phyloP scores from a whole-genome alignment of 1,284 basidiomycete species.

The Heliocybe sulcata region DNA sequence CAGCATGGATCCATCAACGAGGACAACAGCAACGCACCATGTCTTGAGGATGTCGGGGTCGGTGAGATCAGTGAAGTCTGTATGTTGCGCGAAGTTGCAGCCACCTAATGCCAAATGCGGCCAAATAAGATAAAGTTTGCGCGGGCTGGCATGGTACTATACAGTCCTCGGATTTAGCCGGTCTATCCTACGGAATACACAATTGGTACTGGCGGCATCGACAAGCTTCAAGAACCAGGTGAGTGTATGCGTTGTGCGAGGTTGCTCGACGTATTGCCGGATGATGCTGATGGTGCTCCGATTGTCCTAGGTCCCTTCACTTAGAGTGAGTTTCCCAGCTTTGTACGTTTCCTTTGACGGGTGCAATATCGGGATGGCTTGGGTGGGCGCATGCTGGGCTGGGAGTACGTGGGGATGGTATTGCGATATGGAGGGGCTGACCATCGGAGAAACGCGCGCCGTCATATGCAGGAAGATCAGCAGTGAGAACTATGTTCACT shows the following conservation, averaged over 20 bases:
- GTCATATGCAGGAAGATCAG: background rate
- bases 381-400: background rate
- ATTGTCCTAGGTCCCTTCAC: background rate
- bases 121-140: constrained; percentile 21
- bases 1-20: constrained; percentile 7
- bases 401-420: background rate
- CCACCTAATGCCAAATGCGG: background rate
- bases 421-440: background rate
- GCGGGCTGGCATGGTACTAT: constrained; percentile 23
- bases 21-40: constrained; percentile 40
- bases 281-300: background rate
- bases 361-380: background rate
- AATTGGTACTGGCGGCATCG: background rate
- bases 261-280: background rate
- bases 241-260: background rate
- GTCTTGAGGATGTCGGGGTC: constrained; percentile 43
- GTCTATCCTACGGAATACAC: background rate
- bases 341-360: background rate
- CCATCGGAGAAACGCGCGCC: background rate
- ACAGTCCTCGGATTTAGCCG: constrained; percentile 16
- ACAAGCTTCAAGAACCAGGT: background rate
- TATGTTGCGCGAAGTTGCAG: background rate
- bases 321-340: background rate
- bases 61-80: constrained; percentile 18
- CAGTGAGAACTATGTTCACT: background rate